phyloP scores from a whole-genome alignment of 306 rosid genomes.

The Cucurbita maxima region DNA sequence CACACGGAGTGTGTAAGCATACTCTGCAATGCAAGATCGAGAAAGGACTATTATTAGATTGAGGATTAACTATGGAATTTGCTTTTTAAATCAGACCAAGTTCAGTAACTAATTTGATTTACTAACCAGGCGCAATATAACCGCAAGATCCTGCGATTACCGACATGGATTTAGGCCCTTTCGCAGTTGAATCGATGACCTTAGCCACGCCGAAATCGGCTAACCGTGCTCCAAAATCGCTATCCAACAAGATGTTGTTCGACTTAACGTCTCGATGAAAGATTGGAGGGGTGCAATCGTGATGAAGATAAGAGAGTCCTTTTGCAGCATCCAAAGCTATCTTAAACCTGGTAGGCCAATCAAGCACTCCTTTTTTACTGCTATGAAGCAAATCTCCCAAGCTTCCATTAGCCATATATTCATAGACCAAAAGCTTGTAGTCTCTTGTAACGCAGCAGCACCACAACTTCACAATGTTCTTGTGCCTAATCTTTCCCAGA shows the following conservation, averaged over 20 bases:
- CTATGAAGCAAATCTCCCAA: slow-evolving; percentile 72
- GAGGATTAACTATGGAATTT: not conserved
- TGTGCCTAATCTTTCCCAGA: slow-evolving; percentile 69
- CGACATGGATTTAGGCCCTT: slow-evolving; percentile 44
- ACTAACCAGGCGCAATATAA: slow-evolving; percentile 85
- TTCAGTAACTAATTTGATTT: not conserved
- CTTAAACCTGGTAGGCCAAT: slow-evolving; percentile 83
- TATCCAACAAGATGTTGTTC: slow-evolving; percentile 78
- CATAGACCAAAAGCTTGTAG: slow-evolving; percentile 58
- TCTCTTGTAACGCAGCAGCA: slow-evolving; percentile 77
- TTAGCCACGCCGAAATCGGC: slow-evolving; percentile 93
- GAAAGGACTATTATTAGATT: not conserved
- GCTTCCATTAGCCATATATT: slow-evolving; percentile 80
- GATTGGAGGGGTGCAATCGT: slow-evolving; percentile 68
- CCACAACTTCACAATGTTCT: slow-evolving; percentile 63
- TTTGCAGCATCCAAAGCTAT: slow-evolving; percentile 82
- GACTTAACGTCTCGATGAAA: slow-evolving; percentile 83
- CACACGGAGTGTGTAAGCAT: slow-evolving; percentile 82
- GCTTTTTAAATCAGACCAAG: not conserved
- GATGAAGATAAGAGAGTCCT: slow-evolving; percentile 74
- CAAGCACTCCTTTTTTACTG: slow-evolving; percentile 43
- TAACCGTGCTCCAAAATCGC: slow-evolving; percentile 59
- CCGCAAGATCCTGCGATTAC: slow-evolving; percentile 88
- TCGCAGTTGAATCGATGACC: slow-evolving; percentile 63
- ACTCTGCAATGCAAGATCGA: slow-evolving; percentile 37